Conservation (phyloP, 805 yeast species). For the Kockiozyma suomiensis region DNA sequence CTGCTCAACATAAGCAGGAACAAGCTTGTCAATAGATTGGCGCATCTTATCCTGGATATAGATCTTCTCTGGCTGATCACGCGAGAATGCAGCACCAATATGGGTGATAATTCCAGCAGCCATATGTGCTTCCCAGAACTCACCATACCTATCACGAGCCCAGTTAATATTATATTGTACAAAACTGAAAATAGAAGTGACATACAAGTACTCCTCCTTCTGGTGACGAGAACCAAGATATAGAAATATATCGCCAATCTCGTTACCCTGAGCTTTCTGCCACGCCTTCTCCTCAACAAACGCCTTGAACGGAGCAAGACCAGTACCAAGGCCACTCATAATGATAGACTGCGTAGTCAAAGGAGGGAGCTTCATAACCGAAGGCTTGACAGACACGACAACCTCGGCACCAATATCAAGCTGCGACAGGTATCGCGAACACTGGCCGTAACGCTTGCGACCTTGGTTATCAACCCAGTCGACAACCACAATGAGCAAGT, state of each 20-base stretch:
- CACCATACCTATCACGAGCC: conserved; percentile 61
- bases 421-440: conserved; percentile 86
- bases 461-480: conserved; percentile 92
- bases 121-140: conserved; percentile 94
- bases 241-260: conserved; percentile 84
- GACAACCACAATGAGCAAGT: conserved; percentile 88
- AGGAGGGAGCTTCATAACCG: conserved; percentile 95
- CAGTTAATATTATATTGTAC: background rate
- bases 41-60: conserved; percentile 93
- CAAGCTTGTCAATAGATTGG: conserved; percentile 69
- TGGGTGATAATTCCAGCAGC: conserved; percentile 91
- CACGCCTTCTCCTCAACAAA: conserved; percentile 92
- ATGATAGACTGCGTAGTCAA: conserved; percentile 84
- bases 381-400: conserved; percentile 92
- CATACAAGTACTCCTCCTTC: conserved; percentile 79
- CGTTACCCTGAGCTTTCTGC: conserved; percentile 86
- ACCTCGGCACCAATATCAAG: conserved; percentile 78
- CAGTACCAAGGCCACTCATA: conserved; percentile 98
- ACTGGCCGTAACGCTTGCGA: conserved; percentile 86
- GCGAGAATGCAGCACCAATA: conserved; percentile 96
- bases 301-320: conserved; percentile 97
- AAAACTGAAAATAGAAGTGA: background rate
- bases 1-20: conserved; percentile 74
- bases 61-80: conserved; percentile 94
- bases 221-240: conserved; percentile 94